Evolutionary conservation across 192 early-diverging fungal genomes (phyloP), one percentile per base, ranked within the genome.

Genomic region (Chytriomyces sp.): DNA sequence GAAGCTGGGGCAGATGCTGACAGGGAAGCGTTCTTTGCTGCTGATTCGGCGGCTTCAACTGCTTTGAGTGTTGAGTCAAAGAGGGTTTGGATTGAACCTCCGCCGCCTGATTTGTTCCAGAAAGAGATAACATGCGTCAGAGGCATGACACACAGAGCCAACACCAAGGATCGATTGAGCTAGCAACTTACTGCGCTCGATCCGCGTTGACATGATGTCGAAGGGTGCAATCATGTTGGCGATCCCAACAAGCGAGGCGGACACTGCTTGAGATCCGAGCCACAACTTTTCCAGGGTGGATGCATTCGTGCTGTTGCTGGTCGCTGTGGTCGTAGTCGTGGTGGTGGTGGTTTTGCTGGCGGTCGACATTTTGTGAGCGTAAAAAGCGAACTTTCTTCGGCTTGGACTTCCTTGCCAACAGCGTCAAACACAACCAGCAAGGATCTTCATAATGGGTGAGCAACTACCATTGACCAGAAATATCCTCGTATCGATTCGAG

Each of bases 211-310:
- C 53, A 69, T 4, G 60, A 69, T 68, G 67, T 65, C 67, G 59
- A 80, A 69, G 57, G 73, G 79, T 7, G 67, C 57, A 23, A 67
- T 24, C 18, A 47, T 7, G 67, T 75, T 80, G 20, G 79, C 74
- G 28, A 57, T 18, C 50, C 74, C 73, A 48, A 70, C 62, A 26
- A 59, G 11, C 28, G 61, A 18, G 47, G 48, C 16, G 46, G 43
- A 59, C 53, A 70, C 24, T 13, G 50, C 68, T 16, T 76, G 64
- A 61, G n/a, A 75, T 10, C 48, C 79, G 61, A 76, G 74, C 67
- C 62, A 78, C 11, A 47, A 45, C 24, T 45, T 60, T 61, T 76
- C 79, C 18, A 64, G 57, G 60, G 18, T 72, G 50, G 66, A 79
- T 13, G 53, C 53, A 64, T 79, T 49, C 47, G 77, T 69, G 18